Conservation (phyloP, 768 basidiomycete species). For the Pisolithus orientalis region DNA sequence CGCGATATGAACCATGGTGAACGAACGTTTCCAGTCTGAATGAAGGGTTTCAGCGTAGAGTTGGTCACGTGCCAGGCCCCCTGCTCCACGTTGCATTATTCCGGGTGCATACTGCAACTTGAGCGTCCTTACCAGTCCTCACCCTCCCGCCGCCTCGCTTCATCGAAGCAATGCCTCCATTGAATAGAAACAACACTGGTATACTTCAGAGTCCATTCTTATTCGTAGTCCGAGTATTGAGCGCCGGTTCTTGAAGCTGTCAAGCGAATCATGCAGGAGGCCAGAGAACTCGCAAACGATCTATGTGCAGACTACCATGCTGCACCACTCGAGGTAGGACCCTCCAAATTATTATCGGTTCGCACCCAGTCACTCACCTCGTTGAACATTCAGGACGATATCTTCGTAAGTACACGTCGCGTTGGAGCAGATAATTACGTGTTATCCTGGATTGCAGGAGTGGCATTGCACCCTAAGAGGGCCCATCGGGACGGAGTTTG, state of each 20-base stretch:
- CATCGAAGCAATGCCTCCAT: slow-evolving; percentile 24
- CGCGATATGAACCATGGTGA: slow-evolving; percentile 64
- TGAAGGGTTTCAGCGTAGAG: too few species aligned
- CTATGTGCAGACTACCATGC: slow-evolving; percentile 84
- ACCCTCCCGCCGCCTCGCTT: not conserved
- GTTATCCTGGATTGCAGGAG: slow-evolving; percentile 40
- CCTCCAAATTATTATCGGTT: slow-evolving; percentile 3
- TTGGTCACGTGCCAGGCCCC: not conserved
- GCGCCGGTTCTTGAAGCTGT: slow-evolving; percentile 50
- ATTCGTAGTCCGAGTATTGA: not conserved
- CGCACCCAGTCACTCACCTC: not conserved
- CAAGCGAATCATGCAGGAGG: slow-evolving; percentile 97
- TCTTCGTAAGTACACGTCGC: slow-evolving; percentile 55
- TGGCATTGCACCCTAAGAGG: slow-evolving; percentile 99
- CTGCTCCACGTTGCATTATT: too few species aligned
- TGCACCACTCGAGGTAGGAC: slow-evolving; percentile 65
- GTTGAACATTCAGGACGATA: slow-evolving; percentile 59
- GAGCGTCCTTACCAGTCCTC: not conserved
- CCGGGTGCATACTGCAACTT: not conserved
- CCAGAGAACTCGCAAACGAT: slow-evolving; percentile 80
- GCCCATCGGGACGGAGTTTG: slow-evolving; percentile 81
- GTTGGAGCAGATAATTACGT: slow-evolving; percentile 7
- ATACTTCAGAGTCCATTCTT: slow-evolving; percentile 12
- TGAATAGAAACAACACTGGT: slow-evolving; percentile 93
- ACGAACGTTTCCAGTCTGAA: not conserved